Evolutionary conservation across 179 eudicot species (phyloP).

Genomic region (Gypsophila paniculata): DNA sequence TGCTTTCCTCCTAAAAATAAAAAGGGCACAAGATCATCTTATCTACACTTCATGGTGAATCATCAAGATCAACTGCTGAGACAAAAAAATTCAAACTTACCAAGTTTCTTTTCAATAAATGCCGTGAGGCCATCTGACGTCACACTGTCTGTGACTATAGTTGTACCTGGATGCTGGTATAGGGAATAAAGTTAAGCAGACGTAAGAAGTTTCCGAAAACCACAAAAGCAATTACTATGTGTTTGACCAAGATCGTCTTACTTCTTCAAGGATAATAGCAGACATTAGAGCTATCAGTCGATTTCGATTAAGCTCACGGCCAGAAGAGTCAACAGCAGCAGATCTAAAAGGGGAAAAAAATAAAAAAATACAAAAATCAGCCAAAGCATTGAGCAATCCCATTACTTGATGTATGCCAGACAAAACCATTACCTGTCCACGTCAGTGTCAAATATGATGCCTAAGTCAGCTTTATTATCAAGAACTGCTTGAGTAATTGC

Average conservation of each 20-base stretch:
- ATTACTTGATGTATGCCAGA: conserved; percentile 2
- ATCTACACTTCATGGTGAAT: not conserved
- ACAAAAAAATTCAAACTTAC: conserved; percentile 39
- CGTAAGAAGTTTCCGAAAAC: not conserved
- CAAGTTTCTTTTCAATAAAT: conserved; percentile 87
- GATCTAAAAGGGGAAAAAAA: conserved; percentile 49
- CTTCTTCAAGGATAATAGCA: conserved; percentile 95
- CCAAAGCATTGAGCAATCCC: conserved; percentile 15
- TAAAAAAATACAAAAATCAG: conserved; percentile 3
- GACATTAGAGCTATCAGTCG: conserved; percentile 93
- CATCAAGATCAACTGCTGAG: conserved; percentile 13
- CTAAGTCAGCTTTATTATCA: conserved; percentile 86
- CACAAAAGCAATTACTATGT: not conserved
- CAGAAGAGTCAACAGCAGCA: conserved; percentile 96
- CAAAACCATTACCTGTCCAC: conserved; percentile 72
- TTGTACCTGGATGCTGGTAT: conserved; percentile 91
- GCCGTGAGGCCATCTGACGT: conserved; percentile 93
- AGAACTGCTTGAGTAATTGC: conserved; percentile 88
- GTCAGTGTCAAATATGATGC: conserved; percentile 97
- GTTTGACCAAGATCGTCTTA: conserved; percentile 34
- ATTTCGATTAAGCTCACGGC: conserved; percentile 83
- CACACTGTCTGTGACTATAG: conserved; percentile 96
- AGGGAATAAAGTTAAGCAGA: conserved; percentile 9
- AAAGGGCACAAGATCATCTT: conserved; percentile 18
- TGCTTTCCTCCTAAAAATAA: conserved; percentile 81